phyloP scores from a whole-genome alignment of 1,139 yeast genomes.

The Hanseniaspora uvarum region DNA sequence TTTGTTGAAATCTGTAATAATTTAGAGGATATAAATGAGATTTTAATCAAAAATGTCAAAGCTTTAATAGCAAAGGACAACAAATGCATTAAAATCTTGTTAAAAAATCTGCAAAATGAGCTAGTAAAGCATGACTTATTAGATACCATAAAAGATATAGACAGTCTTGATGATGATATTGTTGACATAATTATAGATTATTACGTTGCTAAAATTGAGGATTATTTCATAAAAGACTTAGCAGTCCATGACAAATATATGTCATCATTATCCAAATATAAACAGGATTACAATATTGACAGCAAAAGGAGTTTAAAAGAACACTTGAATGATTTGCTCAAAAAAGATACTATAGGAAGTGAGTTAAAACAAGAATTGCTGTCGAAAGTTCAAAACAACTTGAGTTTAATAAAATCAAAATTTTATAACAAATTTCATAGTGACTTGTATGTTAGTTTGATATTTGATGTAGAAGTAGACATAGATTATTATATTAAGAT shows the following conservation, averaged over 20 bases:
- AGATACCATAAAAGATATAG: slow-evolving; percentile 2
- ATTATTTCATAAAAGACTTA: slow-evolving; percentile 18
- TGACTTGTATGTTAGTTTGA: slow-evolving; percentile 21
- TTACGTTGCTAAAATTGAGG: slow-evolving; percentile 25
- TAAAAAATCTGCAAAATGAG: not conserved
- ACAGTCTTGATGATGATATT: slow-evolving; percentile 22
- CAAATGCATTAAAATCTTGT: not conserved
- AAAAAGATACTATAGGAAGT: slow-evolving; percentile 15
- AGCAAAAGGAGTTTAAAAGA: slow-evolving; percentile 23
- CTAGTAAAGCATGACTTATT: not conserved
- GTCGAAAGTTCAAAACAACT: slow-evolving; percentile 18
- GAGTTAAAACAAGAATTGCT: not conserved
- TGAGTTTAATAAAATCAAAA: slow-evolving; percentile 5
- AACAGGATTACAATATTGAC: slow-evolving; percentile 24
- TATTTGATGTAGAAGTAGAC: slow-evolving; percentile 20
- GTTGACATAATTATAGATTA: slow-evolving; percentile 23
- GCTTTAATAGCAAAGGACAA: not conserved
- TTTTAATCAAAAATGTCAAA: not conserved
- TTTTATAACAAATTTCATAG: slow-evolving; percentile 23
- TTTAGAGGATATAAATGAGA: not conserved
- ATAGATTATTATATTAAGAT: slow-evolving; percentile 20
- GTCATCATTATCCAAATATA: slow-evolving; percentile 19
- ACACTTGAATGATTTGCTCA: slow-evolving; percentile 21
- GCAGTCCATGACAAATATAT: not conserved
- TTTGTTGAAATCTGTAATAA: slow-evolving; percentile 1